Conservation (phyloP, 225 moss, liverwort and hornwort genomes). For the Sphagnum contortum region DNA sequence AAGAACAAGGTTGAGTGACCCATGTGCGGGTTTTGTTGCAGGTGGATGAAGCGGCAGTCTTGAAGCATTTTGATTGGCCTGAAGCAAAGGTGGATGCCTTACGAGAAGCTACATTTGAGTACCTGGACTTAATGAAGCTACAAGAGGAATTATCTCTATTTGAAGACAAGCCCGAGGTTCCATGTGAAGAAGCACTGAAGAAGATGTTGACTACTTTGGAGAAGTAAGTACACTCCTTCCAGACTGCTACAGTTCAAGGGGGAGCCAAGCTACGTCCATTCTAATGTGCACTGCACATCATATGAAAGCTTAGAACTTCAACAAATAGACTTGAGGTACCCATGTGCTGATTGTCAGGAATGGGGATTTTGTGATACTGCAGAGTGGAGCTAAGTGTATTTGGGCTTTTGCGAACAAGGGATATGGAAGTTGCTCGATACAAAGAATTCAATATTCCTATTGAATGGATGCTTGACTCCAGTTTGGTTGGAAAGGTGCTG, state of each 20-base stretch:
- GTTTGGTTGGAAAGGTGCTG: conserved; percentile 69
- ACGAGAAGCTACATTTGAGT: conserved; percentile 73
- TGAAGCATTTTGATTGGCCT: conserved; percentile 91
- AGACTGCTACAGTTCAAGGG: too few relatives aligned
- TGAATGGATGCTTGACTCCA: conserved; percentile 67
- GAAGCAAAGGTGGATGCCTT: conserved; percentile 75
- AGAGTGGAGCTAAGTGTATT: conserved; percentile 82
- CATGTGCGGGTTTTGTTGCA: conserved; percentile 5
- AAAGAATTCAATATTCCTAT: conserved; percentile 61
- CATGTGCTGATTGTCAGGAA: too few relatives aligned
- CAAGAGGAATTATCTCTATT: conserved; percentile 37
- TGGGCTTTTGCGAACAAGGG: conserved; percentile 73
- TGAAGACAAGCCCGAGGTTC: conserved; percentile 46
- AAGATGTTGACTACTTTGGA: conserved; percentile 61
- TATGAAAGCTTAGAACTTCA: too few relatives aligned
- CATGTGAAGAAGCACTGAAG: conserved; percentile 57
- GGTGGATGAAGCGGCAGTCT: conserved; percentile 79
- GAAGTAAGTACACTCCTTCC: conserved; percentile 32
- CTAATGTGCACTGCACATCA: too few relatives aligned
- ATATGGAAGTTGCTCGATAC: conserved; percentile 75
- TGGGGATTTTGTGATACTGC: background rate
- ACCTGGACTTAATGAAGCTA: conserved; percentile 63
- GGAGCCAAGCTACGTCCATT: too few relatives aligned
- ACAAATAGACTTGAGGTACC: too few relatives aligned
- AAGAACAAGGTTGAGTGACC: too few relatives aligned